phyloP scores from a whole-genome alignment of 768 basidiomycete genomes.

The Macrolepiota albuminosa region DNA sequence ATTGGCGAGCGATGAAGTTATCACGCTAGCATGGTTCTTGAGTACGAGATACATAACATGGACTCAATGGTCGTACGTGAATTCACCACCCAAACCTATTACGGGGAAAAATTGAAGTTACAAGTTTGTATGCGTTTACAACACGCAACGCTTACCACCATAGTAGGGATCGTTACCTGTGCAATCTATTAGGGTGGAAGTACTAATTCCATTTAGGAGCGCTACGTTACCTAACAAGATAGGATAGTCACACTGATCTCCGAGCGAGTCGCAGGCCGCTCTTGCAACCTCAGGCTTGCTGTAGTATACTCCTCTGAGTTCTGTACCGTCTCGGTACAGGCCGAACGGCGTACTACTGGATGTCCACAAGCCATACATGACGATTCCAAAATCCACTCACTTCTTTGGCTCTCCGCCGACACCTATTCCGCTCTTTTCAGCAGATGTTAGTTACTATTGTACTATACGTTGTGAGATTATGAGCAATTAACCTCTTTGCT shows the following conservation, averaged over 20 bases:
- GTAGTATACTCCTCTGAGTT: slow-evolving; percentile 70
- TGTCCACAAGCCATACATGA: not conserved
- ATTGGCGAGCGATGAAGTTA: slow-evolving; percentile 70
- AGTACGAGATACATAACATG: not conserved
- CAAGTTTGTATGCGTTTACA: not conserved
- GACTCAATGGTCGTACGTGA: slow-evolving; percentile 48
- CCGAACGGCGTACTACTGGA: slow-evolving; percentile 65
- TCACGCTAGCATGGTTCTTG: slow-evolving; percentile 41
- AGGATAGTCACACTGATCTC: slow-evolving; percentile 66
- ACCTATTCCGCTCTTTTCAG: slow-evolving; percentile 63
- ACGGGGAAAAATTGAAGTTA: not conserved
- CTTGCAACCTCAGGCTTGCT: slow-evolving; percentile 60
- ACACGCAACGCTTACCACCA: slow-evolving; percentile 46
- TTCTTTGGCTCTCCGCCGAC: slow-evolving; percentile 64
- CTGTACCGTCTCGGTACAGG: slow-evolving; percentile 73
- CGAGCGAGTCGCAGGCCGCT: slow-evolving; percentile 63
- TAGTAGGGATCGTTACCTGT: slow-evolving; percentile 75
- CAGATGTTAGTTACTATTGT: not conserved
- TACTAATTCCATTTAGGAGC: too few species aligned
- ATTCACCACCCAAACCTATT: slow-evolving; percentile 69
- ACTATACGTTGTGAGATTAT: not conserved
- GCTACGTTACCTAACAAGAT: slow-evolving; percentile 57
- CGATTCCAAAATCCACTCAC: slow-evolving; percentile 29
- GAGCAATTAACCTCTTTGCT: slow-evolving; percentile 55
- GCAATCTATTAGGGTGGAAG: not conserved